Percentiles rank a stretch among this genome's conserved stretches.
Evolutionary conservation across 176 grass and related monocot genomes (phyloP).

Genomic region (Hordeum marinum): DNA sequence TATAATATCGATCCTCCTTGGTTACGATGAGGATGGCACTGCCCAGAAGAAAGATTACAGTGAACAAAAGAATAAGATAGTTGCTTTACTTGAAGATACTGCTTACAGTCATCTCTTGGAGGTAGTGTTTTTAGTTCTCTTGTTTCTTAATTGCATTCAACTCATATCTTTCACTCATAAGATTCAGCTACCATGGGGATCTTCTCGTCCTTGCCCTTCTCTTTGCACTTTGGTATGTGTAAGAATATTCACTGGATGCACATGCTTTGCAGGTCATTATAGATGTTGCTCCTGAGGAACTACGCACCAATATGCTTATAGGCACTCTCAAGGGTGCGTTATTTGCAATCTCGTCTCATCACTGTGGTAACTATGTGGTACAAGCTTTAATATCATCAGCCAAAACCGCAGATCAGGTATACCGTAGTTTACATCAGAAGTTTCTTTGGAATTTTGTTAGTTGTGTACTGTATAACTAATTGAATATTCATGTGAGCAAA

Average conservation of each 20-base stretch:
- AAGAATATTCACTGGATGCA: conserved; percentile 18
- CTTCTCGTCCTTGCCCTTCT: neutral
- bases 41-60: conserved; percentile 22
- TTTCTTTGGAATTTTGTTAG: neutral
- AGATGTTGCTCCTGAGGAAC: conserved; percentile 78
- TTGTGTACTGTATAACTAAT: neutral
- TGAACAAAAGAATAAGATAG: conserved; percentile 60
- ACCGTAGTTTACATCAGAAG: neutral
- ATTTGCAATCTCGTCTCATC: conserved; percentile 83
- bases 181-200: neutral
- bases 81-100: conserved; percentile 82
- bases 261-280: conserved; percentile 68
- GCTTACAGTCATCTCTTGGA: conserved; percentile 92
- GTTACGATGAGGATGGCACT: conserved; percentile 32
- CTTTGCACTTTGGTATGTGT: neutral
- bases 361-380: conserved; percentile 88
- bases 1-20: conserved; percentile 67
- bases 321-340: conserved; percentile 58
- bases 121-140: conserved; percentile 31
- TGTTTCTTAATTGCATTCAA: conserved; percentile 10
- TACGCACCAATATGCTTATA: conserved; percentile 58
- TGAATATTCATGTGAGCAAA: conserved; percentile 1
- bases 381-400: conserved; percentile 90
- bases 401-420: conserved; percentile 79
- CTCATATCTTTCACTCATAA: neutral